Percentiles rank a stretch among this genome's conserved stretches.
phyloP scores from a whole-genome alignment of 139 green algal species.

The Yamagishiella unicocca region DNA sequence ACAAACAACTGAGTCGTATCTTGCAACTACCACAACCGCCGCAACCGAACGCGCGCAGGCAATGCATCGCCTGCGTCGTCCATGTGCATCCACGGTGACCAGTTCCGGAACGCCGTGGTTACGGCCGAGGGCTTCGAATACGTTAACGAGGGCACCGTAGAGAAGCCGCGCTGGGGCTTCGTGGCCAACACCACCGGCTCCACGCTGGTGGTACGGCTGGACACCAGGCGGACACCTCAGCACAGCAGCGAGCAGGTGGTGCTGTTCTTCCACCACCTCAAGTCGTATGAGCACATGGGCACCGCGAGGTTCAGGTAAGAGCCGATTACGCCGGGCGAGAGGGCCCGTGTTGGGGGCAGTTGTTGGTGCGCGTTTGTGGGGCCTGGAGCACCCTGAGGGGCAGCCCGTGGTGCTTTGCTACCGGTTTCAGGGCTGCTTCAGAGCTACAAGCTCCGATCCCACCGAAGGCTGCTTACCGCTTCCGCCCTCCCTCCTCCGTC shows the following conservation, averaged over 20 bases:
- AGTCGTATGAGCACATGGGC: slow-evolving; percentile 28
- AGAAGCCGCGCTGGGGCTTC: not conserved
- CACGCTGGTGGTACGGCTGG: not conserved
- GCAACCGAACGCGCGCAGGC: not conserved
- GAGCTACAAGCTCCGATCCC: too few relatives aligned
- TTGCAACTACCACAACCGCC: too few relatives aligned
- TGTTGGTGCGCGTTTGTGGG: too few relatives aligned
- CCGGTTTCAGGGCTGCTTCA: too few relatives aligned
- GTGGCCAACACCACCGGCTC: not conserved
- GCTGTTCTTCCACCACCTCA: not conserved
- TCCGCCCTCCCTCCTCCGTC: too few relatives aligned
- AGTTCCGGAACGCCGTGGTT: not conserved
- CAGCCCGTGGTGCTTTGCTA: too few relatives aligned
- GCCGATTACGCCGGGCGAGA: too few relatives aligned
- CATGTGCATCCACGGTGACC: not conserved
- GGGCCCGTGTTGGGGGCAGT: not conserved
- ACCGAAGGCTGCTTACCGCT: too few relatives aligned
- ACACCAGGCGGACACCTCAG: not conserved
- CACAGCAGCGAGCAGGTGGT: not conserved
- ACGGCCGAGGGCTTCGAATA: not conserved
- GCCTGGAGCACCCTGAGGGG: too few relatives aligned
- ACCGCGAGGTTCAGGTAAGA: not conserved
- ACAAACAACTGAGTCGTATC: not conserved
- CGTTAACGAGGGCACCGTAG: not conserved
- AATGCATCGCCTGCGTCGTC: not conserved